These are phyloP conservation scores for Globisporangium splendens DNA, from an alignment of 352 stramenopile genomes.

Conservation along the genomic window DNA sequence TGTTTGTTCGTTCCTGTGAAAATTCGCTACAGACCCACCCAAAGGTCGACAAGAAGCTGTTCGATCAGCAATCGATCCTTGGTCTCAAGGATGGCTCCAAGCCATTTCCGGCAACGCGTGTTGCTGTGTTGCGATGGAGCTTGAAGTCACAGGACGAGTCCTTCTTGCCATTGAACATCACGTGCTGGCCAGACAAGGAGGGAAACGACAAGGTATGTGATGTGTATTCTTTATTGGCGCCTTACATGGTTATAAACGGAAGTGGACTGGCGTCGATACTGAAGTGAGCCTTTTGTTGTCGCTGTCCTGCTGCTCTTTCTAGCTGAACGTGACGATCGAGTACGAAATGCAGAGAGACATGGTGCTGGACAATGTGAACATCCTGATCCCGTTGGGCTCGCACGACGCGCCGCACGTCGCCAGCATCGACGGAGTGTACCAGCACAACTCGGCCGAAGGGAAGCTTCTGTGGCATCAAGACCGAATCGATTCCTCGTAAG, in stretches of 20 bases:
- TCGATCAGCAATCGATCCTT: conserved; percentile 76
- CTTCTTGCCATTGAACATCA: conserved; percentile 84
- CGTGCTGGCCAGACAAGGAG: conserved; percentile 86
- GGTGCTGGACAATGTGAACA: conserved; percentile 87
- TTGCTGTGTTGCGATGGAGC: conserved; percentile 82
- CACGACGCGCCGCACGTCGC: conserved; percentile 67
- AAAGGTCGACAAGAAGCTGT: conserved; percentile 87
- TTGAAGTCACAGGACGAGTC: conserved; percentile 86
- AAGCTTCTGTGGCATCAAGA: conserved; percentile 83
- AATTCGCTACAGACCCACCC: conserved; percentile 56
- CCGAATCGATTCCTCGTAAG: conserved; percentile 65
- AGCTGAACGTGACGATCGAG: conserved; percentile 86
- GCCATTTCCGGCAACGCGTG: conserved; percentile 75
- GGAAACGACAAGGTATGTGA: conserved; percentile 60
- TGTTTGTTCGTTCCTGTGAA: background rate
- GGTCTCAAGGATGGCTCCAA: conserved; percentile 80
- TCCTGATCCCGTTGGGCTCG: conserved; percentile 73
- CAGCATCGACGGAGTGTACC: conserved; percentile 82
- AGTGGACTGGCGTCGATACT: background rate
- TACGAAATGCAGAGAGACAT: conserved; percentile 87
- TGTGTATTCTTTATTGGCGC: background rate
- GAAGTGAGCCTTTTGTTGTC: background rate
- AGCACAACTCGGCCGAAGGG: conserved; percentile 75
- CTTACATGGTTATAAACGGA: background rate
- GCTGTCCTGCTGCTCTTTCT: background rate